Percentiles rank a stretch among this genome's conserved stretches.
Conservation (phyloP, 1,139 yeast genomes). For the Candida labiduridarum region DNA sequence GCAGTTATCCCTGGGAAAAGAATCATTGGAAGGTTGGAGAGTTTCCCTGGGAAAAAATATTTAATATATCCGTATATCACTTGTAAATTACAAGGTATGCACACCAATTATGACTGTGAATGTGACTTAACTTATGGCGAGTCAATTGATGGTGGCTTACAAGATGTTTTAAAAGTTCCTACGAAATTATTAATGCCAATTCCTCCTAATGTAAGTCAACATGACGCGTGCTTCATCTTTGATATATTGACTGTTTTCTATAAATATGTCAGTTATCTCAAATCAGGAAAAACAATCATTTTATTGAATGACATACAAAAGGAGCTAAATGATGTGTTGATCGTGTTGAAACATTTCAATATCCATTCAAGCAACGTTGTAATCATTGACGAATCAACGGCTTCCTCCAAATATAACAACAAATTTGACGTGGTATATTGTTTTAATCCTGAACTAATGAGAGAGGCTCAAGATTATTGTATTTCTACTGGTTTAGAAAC, state of each 20-base stretch:
- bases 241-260: constrained; percentile 43
- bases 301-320: constrained; percentile 29
- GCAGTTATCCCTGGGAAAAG: constrained; percentile 16
- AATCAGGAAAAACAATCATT: constrained; percentile 25
- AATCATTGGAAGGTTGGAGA: constrained; percentile 11
- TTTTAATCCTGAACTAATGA: constrained; percentile 21
- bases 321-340: constrained; percentile 41
- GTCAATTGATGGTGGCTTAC: constrained; percentile 45
- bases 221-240: constrained; percentile 38
- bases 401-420: constrained; percentile 18
- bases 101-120: constrained; percentile 20
- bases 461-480: constrained; percentile 24
- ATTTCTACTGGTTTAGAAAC: constrained; percentile 34
- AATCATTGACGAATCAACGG: constrained; percentile 27
- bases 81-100: constrained; percentile 12
- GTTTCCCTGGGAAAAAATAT: constrained; percentile 23
- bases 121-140: constrained; percentile 34
- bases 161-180: constrained; percentile 38
- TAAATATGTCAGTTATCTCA: constrained; percentile 18
- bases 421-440: constrained; percentile 28
- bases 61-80: constrained; percentile 40
- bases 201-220: constrained; percentile 36
- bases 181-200: constrained; percentile 27
- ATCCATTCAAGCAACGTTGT: constrained; percentile 30
- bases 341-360: constrained; percentile 33